Conservation (phyloP, 23 red algal genomes). For the Cyanidium caldarium region DNA sequence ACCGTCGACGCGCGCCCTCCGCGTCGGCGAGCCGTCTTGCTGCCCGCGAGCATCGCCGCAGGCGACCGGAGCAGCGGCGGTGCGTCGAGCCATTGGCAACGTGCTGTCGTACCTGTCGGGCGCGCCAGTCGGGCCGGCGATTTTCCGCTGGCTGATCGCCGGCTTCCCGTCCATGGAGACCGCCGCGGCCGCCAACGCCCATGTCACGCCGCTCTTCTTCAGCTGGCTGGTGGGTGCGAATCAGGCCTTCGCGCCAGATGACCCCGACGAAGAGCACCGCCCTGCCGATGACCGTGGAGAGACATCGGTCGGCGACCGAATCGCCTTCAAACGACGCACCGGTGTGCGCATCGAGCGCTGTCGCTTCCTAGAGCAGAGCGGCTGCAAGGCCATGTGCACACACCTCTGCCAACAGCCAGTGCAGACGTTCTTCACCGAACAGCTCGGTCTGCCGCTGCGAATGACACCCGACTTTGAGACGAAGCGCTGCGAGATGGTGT, state of each 20-base stretch:
- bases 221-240: constrained; percentile 57
- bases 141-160: background rate
- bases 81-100: background rate
- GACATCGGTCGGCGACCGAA: no score
- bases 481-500: constrained; percentile 66
- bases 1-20: background rate
- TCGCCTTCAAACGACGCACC: no score
- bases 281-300: constrained; percentile 32
- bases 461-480: constrained; percentile 81
- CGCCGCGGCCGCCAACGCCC: constrained; percentile 25
- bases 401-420: constrained; percentile 83
- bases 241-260: background rate
- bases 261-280: background rate
- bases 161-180: no score
- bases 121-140: background rate
- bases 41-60: background rate
- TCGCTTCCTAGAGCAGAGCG: constrained; percentile 61
- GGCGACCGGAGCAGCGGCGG: background rate
- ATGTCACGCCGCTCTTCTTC: constrained; percentile 39
- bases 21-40: background rate
- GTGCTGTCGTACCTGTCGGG: background rate
- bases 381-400: constrained; percentile 64
- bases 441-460: constrained; percentile 44
- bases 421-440: constrained; percentile 69
- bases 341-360: constrained; percentile 58